A percentile compares a stretch with the other conserved stretches of the same genome.
phyloP scores from a whole-genome alignment of 108 stramenopile genomes.

The Cyclotella baltica region DNA sequence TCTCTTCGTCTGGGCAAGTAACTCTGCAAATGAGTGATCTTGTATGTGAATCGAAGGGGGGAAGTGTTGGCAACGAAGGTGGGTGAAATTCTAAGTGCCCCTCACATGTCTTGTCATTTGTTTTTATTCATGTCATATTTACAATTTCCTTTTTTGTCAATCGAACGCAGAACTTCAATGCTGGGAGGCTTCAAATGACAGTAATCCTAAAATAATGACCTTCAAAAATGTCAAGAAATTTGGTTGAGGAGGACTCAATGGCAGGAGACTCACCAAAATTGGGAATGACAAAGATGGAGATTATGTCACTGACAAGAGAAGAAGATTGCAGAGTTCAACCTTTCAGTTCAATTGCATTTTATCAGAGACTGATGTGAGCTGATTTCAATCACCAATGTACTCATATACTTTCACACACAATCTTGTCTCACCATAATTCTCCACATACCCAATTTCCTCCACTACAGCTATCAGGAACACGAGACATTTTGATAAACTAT shows the following conservation, averaged over 20 bases:
- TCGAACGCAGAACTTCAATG: not conserved
- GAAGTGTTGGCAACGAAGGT: not conserved
- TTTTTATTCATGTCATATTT: too few species aligned
- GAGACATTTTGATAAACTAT: slow-evolving; percentile 7
- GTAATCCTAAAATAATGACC: not conserved
- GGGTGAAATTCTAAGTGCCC: too few species aligned
- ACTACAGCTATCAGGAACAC: not conserved
- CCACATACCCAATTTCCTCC: not conserved
- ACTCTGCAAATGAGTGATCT: not conserved
- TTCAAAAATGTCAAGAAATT: not conserved
- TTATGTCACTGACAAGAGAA: too few species aligned
- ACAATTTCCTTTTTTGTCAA: not conserved
- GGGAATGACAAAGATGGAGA: not conserved
- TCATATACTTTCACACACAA: not conserved
- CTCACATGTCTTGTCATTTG: too few species aligned
- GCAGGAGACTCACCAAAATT: not conserved
- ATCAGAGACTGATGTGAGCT: not conserved
- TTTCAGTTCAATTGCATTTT: slow-evolving; percentile 8
- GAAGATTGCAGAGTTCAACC: not conserved
- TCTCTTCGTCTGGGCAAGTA: not conserved
- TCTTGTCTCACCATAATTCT: not conserved
- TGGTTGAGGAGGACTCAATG: not conserved
- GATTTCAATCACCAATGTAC: not conserved
- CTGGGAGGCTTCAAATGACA: not conserved
- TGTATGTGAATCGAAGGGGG: slow-evolving; percentile 6